A percentile compares a stretch with the other conserved stretches of the same genome.
These are phyloP conservation scores for Chlamydomonas urium DNA, from an alignment of 139 green algal species.

Conservation along the genomic window DNA sequence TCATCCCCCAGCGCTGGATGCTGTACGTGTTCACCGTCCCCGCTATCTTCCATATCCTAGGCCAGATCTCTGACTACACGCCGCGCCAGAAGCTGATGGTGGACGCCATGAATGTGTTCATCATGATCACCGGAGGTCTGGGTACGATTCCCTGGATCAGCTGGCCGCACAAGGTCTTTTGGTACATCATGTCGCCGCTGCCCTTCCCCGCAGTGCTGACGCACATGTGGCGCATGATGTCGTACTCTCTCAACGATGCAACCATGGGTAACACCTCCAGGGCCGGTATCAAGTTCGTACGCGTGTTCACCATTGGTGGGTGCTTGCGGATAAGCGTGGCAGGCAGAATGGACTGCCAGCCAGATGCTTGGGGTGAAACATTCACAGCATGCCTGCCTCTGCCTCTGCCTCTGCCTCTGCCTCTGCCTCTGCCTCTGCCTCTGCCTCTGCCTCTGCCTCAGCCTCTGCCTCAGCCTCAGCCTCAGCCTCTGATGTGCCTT, in stretches of 20 bases:
- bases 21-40: slow-evolving; percentile 36
- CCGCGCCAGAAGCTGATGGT: slow-evolving; percentile 28
- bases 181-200: slow-evolving; percentile 34
- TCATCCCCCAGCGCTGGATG: slow-evolving; percentile 39
- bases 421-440: too few relatives aligned
- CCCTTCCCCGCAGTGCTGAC: slow-evolving; percentile 36
- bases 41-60: slow-evolving; percentile 42
- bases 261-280: too few relatives aligned
- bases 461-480: too few relatives aligned
- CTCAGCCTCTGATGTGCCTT: too few relatives aligned
- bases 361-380: too few relatives aligned
- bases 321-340: too few relatives aligned
- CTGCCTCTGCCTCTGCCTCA: too few relatives aligned
- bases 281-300: slow-evolving; percentile 42
- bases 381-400: too few relatives aligned
- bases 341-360: too few relatives aligned
- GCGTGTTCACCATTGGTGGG: slow-evolving; percentile 36
- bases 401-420: too few relatives aligned
- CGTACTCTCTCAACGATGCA: slow-evolving; percentile 12
- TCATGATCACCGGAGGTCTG: slow-evolving; percentile 27
- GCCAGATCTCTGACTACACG: slow-evolving; percentile 35
- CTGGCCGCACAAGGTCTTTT: slow-evolving; percentile 43
- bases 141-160: slow-evolving; percentile 37
- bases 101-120: slow-evolving; percentile 37
- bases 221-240: slow-evolving; percentile 40